Conservation (phyloP, 768 basidiomycete genomes). For the Candolleomyces eurysporus region DNA sequence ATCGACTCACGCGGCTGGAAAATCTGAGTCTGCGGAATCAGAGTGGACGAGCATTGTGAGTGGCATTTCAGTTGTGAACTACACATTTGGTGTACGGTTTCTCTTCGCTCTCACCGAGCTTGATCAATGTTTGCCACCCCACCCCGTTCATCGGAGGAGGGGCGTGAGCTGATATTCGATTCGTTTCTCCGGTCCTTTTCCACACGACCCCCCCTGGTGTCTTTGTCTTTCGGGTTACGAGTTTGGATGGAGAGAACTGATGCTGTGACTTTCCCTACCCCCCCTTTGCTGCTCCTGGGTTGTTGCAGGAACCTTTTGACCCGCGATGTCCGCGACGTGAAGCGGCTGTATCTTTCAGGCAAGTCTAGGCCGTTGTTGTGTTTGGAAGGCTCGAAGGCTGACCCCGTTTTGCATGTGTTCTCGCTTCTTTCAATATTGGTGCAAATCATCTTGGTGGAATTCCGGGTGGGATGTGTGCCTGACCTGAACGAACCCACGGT, state of each 20-base stretch:
- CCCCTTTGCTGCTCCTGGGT: constrained; percentile 3
- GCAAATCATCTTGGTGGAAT: neutral
- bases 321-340: constrained; percentile 86
- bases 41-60: constrained; percentile 71
- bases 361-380: constrained; percentile 28
- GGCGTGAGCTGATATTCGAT: constrained; percentile 18
- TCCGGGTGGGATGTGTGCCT: neutral
- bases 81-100: neutral
- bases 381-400: neutral
- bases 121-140: neutral
- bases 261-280: constrained; percentile 9
- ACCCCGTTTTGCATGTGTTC: neutral
- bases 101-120: neutral
- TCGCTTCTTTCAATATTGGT: constrained; percentile 14
- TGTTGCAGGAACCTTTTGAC: constrained; percentile 40
- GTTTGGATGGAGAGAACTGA: neutral
- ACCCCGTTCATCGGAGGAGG: constrained; percentile 9
- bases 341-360: constrained; percentile 94
- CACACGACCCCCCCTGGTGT: neutral
- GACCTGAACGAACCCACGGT: neutral
- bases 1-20: constrained; percentile 71
- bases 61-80: constrained; percentile 23
- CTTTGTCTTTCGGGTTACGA: too few relatives aligned
- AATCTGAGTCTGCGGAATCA: constrained; percentile 93
- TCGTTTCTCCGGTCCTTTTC: constrained; percentile 10